Evolutionary conservation across 352 stramenopile species (phyloP).

Genomic region (Globisporangium heterothallicum): DNA sequence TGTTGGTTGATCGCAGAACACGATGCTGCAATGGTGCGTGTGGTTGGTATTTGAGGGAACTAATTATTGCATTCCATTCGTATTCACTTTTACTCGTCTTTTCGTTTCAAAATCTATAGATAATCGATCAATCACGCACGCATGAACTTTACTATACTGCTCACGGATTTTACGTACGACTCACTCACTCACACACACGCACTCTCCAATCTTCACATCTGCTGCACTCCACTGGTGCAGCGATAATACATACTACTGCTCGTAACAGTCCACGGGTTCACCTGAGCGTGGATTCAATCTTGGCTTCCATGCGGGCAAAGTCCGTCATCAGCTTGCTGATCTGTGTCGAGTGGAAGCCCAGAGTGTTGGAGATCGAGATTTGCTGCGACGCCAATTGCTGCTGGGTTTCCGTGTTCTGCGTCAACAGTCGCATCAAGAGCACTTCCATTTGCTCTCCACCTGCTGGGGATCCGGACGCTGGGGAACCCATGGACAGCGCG

Average conservation of each 20-base stretch:
- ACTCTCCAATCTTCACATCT: not conserved
- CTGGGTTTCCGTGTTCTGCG: slow-evolving; percentile 81
- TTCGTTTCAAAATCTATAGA: slow-evolving; percentile 1
- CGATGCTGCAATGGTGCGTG: no score
- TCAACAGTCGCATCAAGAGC: slow-evolving; percentile 73
- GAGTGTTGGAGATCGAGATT: slow-evolving; percentile 54
- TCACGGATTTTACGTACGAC: not conserved
- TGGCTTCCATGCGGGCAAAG: slow-evolving; percentile 74
- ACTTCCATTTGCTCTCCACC: slow-evolving; percentile 50
- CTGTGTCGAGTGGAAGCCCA: slow-evolving; percentile 64
- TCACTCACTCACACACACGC: not conserved
- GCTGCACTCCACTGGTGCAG: not conserved
- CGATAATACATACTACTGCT: slow-evolving; percentile 10
- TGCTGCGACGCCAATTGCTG: slow-evolving; percentile 76
- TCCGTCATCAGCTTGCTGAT: slow-evolving; percentile 73
- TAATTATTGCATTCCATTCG: slow-evolving; percentile 3
- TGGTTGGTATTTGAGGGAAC: no score
- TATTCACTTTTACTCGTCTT: not conserved
- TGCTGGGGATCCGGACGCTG: not conserved
- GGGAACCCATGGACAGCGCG: slow-evolving; percentile 9
- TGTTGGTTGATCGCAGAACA: not conserved
- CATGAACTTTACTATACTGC: not conserved
- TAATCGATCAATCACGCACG: not conserved
- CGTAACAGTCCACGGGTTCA: not conserved
- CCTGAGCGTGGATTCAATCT: slow-evolving; percentile 51